Evolutionary conservation across 2,329 filamentous ascomycete species (phyloP).

Genomic region (Capronia americana): DNA sequence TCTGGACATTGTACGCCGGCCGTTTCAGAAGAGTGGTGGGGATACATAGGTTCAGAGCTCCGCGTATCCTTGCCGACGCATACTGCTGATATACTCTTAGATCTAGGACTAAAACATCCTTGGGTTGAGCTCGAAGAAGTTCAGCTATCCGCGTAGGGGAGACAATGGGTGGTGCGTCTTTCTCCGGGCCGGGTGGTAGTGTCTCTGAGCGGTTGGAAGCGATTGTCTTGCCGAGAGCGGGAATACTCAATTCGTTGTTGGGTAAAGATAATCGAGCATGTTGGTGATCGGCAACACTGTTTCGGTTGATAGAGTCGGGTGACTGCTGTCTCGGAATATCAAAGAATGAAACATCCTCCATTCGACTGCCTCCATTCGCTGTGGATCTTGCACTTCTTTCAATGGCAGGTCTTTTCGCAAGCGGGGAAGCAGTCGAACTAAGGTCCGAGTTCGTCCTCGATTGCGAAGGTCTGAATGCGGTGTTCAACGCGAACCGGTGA

Average conservation of each 20-base stretch:
- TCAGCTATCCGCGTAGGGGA: conserved; percentile 61
- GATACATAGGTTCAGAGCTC: conserved; percentile 91
- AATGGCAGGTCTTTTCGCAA: conserved; percentile 24
- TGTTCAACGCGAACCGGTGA: conserved; percentile 29
- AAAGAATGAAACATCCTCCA: conserved; percentile 44
- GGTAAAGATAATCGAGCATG: conserved; percentile 64
- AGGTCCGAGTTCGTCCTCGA: conserved; percentile 26
- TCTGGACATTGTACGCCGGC: conserved; percentile 86
- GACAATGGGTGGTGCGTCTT: conserved; percentile 58
- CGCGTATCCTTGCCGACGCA: conserved; percentile 72
- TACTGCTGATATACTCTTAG: conserved; percentile 86
- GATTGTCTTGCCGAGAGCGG: conserved; percentile 25
- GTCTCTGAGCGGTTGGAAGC: conserved; percentile 56
- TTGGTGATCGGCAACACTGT: conserved; percentile 47
- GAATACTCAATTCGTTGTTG: conserved; percentile 55
- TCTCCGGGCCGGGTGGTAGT: conserved; percentile 58
- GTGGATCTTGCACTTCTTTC: conserved; percentile 26
- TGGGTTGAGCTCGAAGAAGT: conserved; percentile 59
- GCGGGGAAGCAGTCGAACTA: conserved; percentile 26
- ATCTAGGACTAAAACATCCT: conserved; percentile 75
- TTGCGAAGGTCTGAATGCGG: conserved; percentile 31
- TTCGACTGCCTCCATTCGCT: conserved; percentile 23
- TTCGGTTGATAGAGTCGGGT: conserved; percentile 52
- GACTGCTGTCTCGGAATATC: conserved; percentile 57
- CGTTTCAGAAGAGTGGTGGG: conserved; percentile 92